Percentiles rank a stretch among this genome's conserved stretches.
Conservation (phyloP, 768 basidiomycete genomes). For the Kwoniella sp. region DNA sequence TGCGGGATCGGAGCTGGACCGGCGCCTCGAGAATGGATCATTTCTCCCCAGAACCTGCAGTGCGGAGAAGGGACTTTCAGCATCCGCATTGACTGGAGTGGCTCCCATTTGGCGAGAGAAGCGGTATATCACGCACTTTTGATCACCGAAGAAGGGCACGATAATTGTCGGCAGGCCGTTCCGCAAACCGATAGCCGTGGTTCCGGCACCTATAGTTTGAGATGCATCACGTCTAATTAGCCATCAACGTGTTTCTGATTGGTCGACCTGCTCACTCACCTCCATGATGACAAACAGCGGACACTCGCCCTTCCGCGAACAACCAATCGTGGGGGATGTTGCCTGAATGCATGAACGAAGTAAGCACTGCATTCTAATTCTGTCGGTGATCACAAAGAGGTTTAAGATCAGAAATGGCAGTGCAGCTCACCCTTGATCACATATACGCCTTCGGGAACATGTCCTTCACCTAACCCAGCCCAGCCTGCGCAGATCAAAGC, state of each 20-base stretch:
- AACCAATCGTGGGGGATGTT: conserved; percentile 71
- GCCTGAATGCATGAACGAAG: conserved; percentile 23
- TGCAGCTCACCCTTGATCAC: conserved; percentile 56
- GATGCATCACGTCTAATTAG: no score
- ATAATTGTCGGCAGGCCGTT: conserved; percentile 65
- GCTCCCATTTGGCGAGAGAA: background rate
- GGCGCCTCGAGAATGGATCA: conserved; percentile 19
- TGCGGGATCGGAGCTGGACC: conserved; percentile 57
- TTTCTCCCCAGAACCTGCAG: conserved; percentile 34
- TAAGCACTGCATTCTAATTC: background rate
- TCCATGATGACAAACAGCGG: conserved; percentile 65
- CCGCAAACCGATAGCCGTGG: conserved; percentile 64
- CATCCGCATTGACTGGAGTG: no score
- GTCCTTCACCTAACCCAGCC: conserved; percentile 64
- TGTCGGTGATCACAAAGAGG: background rate
- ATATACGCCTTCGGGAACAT: conserved; percentile 61
- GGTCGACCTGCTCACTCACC: no score
- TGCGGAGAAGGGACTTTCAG: background rate
- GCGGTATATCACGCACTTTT: conserved; percentile 41
- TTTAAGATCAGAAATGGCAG: background rate
- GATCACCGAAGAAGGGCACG: conserved; percentile 65
- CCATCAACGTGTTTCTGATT: no score
- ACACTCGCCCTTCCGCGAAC: conserved; percentile 61
- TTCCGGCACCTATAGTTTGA: conserved; percentile 61
- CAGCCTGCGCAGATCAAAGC: conserved; percentile 68